phyloP scores from a whole-genome alignment of 108 stramenopile genomes.

The Skeletonema costatum region DNA sequence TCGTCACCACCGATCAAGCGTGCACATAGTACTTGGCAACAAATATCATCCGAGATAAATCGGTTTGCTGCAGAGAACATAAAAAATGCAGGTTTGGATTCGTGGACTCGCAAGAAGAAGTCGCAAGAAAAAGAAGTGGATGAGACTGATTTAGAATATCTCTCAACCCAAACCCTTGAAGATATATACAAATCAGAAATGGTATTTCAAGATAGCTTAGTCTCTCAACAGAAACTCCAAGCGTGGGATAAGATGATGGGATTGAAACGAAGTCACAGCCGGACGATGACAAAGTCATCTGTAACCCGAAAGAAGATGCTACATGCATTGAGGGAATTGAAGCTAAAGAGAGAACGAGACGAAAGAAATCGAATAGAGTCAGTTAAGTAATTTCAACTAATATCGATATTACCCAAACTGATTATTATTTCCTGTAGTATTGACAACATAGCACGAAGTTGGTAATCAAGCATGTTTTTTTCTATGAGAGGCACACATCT shows the following conservation, averaged over 20 bases:
- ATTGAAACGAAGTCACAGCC: not conserved
- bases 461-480: not conserved
- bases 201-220: not conserved
- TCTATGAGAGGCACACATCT: not conserved
- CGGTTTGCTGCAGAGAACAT: not conserved
- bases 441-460: no score
- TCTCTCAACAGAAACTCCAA: not conserved
- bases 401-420: no score
- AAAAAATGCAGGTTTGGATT: not conserved
- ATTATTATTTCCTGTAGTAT: no score
- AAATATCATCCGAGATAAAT: not conserved
- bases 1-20: no score
- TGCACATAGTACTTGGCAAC: not conserved
- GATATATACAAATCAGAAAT: not conserved
- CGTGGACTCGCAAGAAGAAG: not conserved
- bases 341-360: not conserved
- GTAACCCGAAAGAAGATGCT: not conserved
- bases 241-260: constrained; percentile 1
- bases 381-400: no score
- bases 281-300: not conserved
- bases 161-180: not conserved
- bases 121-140: not conserved
- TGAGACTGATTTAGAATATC: not conserved
- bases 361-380: no score
- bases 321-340: not conserved